Evolutionary conservation across 208 protist species (phyloP).

Genomic region (Acanthamoeba castellanii): DNA sequence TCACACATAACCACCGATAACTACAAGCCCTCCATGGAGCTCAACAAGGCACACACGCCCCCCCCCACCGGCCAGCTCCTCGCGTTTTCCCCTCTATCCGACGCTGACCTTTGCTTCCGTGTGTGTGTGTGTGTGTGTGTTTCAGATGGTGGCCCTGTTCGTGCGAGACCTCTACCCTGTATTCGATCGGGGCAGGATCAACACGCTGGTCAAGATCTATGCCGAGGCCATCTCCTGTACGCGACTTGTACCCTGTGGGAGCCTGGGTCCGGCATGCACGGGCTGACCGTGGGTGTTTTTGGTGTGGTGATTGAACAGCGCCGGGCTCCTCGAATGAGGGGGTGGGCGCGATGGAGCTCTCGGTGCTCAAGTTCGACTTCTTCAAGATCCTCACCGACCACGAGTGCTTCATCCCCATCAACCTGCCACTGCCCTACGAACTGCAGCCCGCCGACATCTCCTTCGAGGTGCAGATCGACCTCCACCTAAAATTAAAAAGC

Average conservation of each 20-base stretch:
- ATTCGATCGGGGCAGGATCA: slow-evolving; percentile 67
- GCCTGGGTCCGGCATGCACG: neutral
- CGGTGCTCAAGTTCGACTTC: slow-evolving; percentile 83
- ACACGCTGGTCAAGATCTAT: slow-evolving; percentile 53
- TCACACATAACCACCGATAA: slow-evolving; percentile 60
- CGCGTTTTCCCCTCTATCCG: neutral
- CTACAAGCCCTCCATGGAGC: slow-evolving; percentile 75
- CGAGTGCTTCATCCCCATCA: slow-evolving; percentile 85
- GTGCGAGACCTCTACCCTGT: slow-evolving; percentile 68
- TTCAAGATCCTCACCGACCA: slow-evolving; percentile 85
- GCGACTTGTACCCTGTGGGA: neutral
- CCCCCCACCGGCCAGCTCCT: neutral
- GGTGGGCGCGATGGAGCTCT: slow-evolving; percentile 49
- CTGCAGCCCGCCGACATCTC: slow-evolving; percentile 14
- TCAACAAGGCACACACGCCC: slow-evolving; percentile 20
- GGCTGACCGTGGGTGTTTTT: neutral
- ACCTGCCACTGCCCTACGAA: slow-evolving; percentile 80
- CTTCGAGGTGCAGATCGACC: neutral
- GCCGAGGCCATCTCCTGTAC: slow-evolving; percentile 50
- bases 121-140: neutral
- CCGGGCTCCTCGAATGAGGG: neutral
- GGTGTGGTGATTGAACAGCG: no score
- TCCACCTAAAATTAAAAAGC: neutral
- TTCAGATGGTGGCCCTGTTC: slow-evolving; percentile 64
- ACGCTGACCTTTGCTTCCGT: no score